These are phyloP conservation scores for Globisporangium camurandrum DNA, from an alignment of 352 stramenopile species.

Conservation along the genomic window DNA sequence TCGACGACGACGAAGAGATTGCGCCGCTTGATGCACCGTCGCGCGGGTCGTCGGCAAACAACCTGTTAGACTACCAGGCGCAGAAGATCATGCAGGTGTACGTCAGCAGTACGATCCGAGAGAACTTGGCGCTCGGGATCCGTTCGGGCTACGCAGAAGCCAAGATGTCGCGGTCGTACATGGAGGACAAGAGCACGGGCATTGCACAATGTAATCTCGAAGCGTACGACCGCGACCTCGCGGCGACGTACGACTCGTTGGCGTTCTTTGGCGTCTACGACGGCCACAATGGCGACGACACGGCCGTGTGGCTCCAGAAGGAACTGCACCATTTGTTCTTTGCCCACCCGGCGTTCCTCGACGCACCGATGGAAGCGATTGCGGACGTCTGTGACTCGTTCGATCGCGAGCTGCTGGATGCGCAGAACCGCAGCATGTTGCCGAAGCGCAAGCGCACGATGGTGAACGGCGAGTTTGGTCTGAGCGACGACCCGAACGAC, in stretches of 20 bases:
- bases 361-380: slow-evolving; percentile 46
- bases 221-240: slow-evolving; percentile 28
- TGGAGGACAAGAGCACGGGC: slow-evolving; percentile 77
- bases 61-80: slow-evolving; percentile 15
- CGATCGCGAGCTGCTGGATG: slow-evolving; percentile 70
- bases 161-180: slow-evolving; percentile 79
- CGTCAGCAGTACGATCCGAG: slow-evolving; percentile 83
- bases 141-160: slow-evolving; percentile 78
- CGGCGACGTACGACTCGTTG: slow-evolving; percentile 33
- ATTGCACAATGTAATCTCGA: slow-evolving; percentile 40
- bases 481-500: slow-evolving; percentile 13
- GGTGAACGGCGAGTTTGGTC: slow-evolving; percentile 17
- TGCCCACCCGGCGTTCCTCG: slow-evolving; percentile 40
- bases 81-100: slow-evolving; percentile 71
- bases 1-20: slow-evolving; percentile 59
- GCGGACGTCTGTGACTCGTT: slow-evolving; percentile 44
- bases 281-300: slow-evolving; percentile 81
- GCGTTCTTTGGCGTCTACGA: slow-evolving; percentile 86
- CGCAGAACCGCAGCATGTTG: slow-evolving; percentile 62
- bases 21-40: slow-evolving; percentile 22
- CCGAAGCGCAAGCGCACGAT: slow-evolving; percentile 61
- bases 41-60: slow-evolving; percentile 19
- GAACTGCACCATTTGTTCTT: slow-evolving; percentile 78
- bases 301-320: slow-evolving; percentile 65
- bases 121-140: slow-evolving; percentile 65